Evolutionary conservation across 2,329 filamentous ascomycete species (phyloP), one percentile per base, ranked within the genome.

Genomic region (Microdochium bolleyi): DNA sequence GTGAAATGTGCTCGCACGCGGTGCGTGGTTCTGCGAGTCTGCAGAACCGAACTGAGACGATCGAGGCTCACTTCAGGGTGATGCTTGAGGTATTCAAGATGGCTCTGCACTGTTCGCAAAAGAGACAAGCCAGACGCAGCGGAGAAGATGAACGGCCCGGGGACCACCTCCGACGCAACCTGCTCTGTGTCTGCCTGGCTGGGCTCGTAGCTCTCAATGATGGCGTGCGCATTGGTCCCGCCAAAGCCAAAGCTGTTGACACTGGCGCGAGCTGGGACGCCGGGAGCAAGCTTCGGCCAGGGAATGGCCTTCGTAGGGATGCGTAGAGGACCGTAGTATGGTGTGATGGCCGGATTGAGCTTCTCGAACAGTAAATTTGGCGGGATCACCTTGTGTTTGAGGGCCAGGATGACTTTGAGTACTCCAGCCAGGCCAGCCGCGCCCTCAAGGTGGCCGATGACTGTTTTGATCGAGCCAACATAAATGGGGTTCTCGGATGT

Each of bases 371-470:
- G 60, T 24, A 64, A 52, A 34, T 62, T 68, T 13, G 68, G 67
- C 2, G 65, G 64, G 4, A 70, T 57, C 7, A 58, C 58, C 0
- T 58, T 61, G 13, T 66, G 59, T 34, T 70, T 62, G 5, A 71
- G 48, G 3, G 60, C 61, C 8, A 67, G 49, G 1, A 62, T 54
- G 0, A 61, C 61, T 52, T 67, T 70, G 46, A 73, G 63, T 24
- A 73, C 48, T 22, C 62, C 62, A 1, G 67, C 65, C 2, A 73
- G 50, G 0, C 71, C 71, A 2, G 64, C 64, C 2, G 66, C 62
- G 5, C 64, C 63, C 52, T 73, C 71, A 0, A 63, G 63, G 53
- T 74, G 71, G 5, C 71, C 72, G 3, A 64, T 56, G 46, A 60
- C 60, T 0, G 61, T 61, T 49, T 64, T 64, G 46, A 61, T 54